These are phyloP conservation scores for Cryptococcus neoformans DNA, from an alignment of 1,284 basidiomycete species.

Conservation along the genomic window DNA sequence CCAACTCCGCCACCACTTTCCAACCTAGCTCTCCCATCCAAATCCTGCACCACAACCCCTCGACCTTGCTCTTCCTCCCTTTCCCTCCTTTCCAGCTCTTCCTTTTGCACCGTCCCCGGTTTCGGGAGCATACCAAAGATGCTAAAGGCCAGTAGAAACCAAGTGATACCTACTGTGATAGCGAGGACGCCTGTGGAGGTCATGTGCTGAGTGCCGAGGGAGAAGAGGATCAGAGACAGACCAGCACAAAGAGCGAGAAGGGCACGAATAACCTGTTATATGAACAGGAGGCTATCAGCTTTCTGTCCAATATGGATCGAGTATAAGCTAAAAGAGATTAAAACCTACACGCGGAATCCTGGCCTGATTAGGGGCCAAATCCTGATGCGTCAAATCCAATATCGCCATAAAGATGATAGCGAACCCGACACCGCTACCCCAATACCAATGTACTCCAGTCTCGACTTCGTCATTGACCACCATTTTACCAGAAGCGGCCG, in stretches of 20 bases:
- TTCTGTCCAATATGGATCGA: too few relatives aligned
- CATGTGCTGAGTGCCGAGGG: slow-evolving; percentile 15
- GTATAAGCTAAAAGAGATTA: neutral
- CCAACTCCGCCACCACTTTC: slow-evolving; percentile 9
- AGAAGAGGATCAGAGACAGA: slow-evolving; percentile 27
- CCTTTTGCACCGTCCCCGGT: neutral
- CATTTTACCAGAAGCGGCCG: slow-evolving; percentile 43
- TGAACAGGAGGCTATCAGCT: too few relatives aligned
- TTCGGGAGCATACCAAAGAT: slow-evolving; percentile 21
- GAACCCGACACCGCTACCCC: slow-evolving; percentile 46
- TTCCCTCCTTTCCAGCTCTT: neutral
- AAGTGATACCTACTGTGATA: slow-evolving; percentile 23
- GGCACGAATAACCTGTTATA: slow-evolving; percentile 19
- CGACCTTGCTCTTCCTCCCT: neutral
- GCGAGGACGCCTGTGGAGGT: slow-evolving; percentile 18
- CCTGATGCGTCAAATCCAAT: slow-evolving; percentile 43
- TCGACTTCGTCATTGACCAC: slow-evolving; percentile 28
- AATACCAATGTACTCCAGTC: slow-evolving; percentile 25
- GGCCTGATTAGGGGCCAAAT: slow-evolving; percentile 9
- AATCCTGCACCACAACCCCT: neutral
- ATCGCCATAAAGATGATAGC: slow-evolving; percentile 40
- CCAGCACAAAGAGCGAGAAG: slow-evolving; percentile 13
- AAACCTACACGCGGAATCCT: neutral
- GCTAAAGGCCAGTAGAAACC: slow-evolving; percentile 20
- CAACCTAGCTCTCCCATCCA: neutral